Evolutionary conservation across 306 rosid genomes (phyloP).

Genomic region (Crotalaria pallida): DNA sequence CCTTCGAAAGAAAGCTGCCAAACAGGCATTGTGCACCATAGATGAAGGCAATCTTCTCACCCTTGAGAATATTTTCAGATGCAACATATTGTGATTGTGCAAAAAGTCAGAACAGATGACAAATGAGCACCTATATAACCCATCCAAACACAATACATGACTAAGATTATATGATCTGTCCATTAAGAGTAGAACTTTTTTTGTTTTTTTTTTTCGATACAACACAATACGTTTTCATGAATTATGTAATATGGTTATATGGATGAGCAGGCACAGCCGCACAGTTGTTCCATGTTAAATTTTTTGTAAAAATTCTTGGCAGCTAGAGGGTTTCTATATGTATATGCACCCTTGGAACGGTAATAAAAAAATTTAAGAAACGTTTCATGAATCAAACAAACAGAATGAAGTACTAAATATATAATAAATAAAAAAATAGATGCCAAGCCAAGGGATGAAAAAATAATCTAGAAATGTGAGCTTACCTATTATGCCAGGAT

Average conservation of each 20-base stretch:
- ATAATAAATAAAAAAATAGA: slow-evolving; percentile 17
- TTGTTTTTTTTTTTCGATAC: too few species aligned
- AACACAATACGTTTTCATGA: neutral
- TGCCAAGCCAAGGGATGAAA: neutral
- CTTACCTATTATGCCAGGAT: slow-evolving; percentile 75
- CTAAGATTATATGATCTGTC: neutral
- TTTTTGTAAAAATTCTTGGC: neutral
- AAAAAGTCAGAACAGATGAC: neutral
- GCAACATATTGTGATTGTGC: neutral
- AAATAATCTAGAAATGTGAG: slow-evolving; percentile 13
- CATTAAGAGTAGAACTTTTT: too few species aligned
- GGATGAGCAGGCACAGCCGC: neutral
- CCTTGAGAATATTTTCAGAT: neutral
- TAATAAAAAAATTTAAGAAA: neutral
- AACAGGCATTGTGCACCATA: neutral
- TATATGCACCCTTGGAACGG: neutral
- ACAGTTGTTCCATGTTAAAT: neutral
- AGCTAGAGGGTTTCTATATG: neutral
- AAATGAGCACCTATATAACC: neutral
- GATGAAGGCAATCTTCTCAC: neutral
- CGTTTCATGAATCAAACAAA: neutral
- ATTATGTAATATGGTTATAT: neutral
- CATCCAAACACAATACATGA: neutral
- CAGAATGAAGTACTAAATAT: neutral
- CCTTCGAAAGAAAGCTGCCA: neutral